Conservation (phyloP, 768 basidiomycete species). For the Antrodiella citrinella region DNA sequence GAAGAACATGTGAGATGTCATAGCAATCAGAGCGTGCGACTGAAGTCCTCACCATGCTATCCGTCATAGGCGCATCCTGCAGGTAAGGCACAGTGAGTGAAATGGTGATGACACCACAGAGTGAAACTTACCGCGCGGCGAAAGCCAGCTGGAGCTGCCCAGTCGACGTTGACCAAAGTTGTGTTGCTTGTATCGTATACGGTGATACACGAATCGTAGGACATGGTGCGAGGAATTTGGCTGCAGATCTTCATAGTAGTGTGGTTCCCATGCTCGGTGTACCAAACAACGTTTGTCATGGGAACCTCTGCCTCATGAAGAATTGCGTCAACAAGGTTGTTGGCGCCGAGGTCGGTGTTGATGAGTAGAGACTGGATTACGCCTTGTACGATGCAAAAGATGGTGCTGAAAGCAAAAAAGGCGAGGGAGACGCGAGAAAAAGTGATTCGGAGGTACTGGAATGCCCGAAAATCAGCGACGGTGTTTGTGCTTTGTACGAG, state of each 20-base stretch:
- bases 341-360: constrained; percentile 35
- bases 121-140: constrained; percentile 1
- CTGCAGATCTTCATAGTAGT: constrained; percentile 36
- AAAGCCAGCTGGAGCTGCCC: neutral
- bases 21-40: too few relatives aligned
- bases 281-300: constrained; percentile 22
- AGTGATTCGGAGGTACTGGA: neutral
- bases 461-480: neutral
- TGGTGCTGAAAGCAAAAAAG: constrained; percentile 43
- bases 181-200: constrained; percentile 10
- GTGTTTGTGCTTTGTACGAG: neutral
- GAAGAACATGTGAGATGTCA: neutral
- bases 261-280: constrained; percentile 17
- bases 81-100: too few relatives aligned
- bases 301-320: constrained; percentile 30
- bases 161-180: neutral
- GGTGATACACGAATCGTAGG: constrained; percentile 5
- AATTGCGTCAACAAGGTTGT: constrained; percentile 29
- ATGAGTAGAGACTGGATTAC: constrained; percentile 42
- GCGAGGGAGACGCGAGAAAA: constrained; percentile 20
- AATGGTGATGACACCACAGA: too few relatives aligned
- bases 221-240: constrained; percentile 30
- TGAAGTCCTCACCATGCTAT: too few relatives aligned
- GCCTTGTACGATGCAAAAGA: constrained; percentile 46
- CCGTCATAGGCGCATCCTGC: too few relatives aligned